Evolutionary conservation across 139 green algal genomes (phyloP).

Genomic region (Astrephomene gubernaculifera): DNA sequence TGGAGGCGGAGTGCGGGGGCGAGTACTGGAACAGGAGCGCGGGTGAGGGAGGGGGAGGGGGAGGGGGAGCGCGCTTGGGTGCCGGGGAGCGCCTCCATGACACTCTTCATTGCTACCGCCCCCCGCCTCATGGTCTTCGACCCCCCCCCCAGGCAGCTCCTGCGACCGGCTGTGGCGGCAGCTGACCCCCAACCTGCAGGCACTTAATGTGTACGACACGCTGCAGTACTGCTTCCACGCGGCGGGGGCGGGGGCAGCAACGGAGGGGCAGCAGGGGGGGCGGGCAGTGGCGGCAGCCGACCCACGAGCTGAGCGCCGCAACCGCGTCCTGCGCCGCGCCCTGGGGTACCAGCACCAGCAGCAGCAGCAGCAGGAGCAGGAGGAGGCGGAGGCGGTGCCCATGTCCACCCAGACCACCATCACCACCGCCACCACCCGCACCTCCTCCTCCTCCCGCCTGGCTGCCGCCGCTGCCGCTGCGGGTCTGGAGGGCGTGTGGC

Average conservation of each 20-base stretch:
- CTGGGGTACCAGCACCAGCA: no score
- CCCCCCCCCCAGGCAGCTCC: neutral
- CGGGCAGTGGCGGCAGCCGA: no score
- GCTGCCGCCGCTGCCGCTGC: neutral
- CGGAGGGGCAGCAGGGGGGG: no score
- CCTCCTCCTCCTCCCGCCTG: neutral
- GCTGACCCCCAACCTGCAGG: slow-evolving; percentile 20
- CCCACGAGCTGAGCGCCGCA: neutral
- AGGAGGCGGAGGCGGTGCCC: no score
- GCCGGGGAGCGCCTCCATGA: neutral
- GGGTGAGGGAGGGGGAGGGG: neutral
- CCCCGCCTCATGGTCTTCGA: neutral
- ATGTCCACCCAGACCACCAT: no score
- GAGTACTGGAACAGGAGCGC: slow-evolving; percentile 68
- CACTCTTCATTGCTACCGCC: neutral
- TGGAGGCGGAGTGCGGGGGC: slow-evolving; percentile 52
- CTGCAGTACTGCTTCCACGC: slow-evolving; percentile 42
- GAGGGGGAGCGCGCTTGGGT: neutral
- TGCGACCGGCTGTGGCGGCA: slow-evolving; percentile 9
- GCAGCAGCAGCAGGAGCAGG: no score
- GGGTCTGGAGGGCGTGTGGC: slow-evolving; percentile 53
- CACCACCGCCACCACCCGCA: neutral
- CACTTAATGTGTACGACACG: slow-evolving; percentile 51
- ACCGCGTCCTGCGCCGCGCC: neutral
- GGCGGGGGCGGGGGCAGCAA: no score